These are phyloP conservation scores for Kwoniella bestiolae DNA, from an alignment of 768 basidiomycete genomes.

Conservation along the genomic window DNA sequence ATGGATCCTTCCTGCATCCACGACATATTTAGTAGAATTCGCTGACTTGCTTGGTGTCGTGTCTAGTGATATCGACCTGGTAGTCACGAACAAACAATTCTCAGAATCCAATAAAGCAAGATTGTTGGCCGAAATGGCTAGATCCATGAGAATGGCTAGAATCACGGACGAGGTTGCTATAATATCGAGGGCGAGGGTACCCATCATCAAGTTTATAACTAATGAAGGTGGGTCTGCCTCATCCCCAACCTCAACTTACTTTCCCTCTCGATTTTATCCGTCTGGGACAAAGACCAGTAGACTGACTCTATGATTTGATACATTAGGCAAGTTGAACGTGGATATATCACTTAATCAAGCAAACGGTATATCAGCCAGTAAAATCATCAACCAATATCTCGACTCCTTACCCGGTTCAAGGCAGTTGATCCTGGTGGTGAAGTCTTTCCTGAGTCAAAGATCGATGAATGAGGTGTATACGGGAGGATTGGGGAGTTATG, in stretches of 20 bases:
- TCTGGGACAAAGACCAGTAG: too few species aligned
- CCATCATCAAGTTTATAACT: conserved; percentile 94
- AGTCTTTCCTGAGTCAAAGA: conserved; percentile 84
- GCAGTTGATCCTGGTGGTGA: conserved; percentile 82
- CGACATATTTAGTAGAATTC: too few species aligned
- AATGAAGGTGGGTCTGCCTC: conserved; percentile 61
- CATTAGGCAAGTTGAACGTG: conserved; percentile 79
- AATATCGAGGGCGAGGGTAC: conserved; percentile 91
- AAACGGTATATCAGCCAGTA: conserved; percentile 77
- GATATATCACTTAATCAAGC: conserved; percentile 93
- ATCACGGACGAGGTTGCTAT: conserved; percentile 82
- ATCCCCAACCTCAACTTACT: too few species aligned
- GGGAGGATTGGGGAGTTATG: conserved; percentile 91
- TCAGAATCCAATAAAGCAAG: conserved; percentile 68
- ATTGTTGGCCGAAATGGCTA: conserved; percentile 73
- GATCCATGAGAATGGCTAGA: conserved; percentile 70
- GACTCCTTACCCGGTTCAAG: conserved; percentile 76
- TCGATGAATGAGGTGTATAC: conserved; percentile 98
- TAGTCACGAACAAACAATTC: conserved; percentile 79
- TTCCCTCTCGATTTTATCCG: too few species aligned
- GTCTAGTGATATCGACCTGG: conserved; percentile 95
- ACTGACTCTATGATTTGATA: too few species aligned
- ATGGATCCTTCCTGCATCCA: background rate
- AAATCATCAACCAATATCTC: conserved; percentile 79
- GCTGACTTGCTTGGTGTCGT: too few species aligned